These are phyloP conservation scores for Mallotus repandus DNA, from an alignment of 441 rosid genomes.

Conservation along the genomic window DNA sequence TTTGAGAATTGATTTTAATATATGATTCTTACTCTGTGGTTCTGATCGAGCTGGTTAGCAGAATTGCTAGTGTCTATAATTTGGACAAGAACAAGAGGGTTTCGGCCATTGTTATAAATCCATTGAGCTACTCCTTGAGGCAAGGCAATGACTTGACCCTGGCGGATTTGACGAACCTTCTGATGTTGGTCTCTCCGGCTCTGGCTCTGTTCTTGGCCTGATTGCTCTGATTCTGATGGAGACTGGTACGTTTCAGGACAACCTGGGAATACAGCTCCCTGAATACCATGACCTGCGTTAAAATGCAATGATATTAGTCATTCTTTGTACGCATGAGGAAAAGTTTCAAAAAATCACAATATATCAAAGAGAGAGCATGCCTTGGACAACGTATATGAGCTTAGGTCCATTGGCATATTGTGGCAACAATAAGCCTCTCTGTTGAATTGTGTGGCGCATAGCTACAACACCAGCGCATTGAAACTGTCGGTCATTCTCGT, in stretches of 20 bases:
- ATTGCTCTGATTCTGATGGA: constrained; percentile 31
- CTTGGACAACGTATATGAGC: constrained; percentile 41
- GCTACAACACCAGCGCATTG: constrained; percentile 41
- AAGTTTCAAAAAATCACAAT: neutral
- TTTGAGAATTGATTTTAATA: too few relatives aligned
- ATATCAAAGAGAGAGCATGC: constrained; percentile 15
- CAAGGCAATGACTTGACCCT: constrained; percentile 57
- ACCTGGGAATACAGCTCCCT: constrained; percentile 53
- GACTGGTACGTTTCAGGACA: constrained; percentile 75
- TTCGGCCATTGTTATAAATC: constrained; percentile 59
- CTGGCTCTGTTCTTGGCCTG: constrained; percentile 24
- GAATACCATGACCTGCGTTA: constrained; percentile 46
- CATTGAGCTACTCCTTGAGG: constrained; percentile 68
- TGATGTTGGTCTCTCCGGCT: constrained; percentile 61
- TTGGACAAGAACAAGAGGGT: constrained; percentile 45
- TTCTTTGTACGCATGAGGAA: neutral
- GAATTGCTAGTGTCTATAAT: constrained; percentile 53
- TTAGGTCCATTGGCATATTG: constrained; percentile 30
- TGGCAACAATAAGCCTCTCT: constrained; percentile 41
- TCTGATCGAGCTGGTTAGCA: constrained; percentile 57
- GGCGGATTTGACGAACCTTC: constrained; percentile 49
- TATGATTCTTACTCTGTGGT: constrained; percentile 10
- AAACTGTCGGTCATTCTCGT: constrained; percentile 37
- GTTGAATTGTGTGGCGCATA: constrained; percentile 6
- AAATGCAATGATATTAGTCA: neutral